A percentile compares a stretch with the other conserved stretches of the same genome.
phyloP scores from a whole-genome alignment of 2,329 filamentous ascomycete genomes.

The Thielaviopsis punctulata region DNA sequence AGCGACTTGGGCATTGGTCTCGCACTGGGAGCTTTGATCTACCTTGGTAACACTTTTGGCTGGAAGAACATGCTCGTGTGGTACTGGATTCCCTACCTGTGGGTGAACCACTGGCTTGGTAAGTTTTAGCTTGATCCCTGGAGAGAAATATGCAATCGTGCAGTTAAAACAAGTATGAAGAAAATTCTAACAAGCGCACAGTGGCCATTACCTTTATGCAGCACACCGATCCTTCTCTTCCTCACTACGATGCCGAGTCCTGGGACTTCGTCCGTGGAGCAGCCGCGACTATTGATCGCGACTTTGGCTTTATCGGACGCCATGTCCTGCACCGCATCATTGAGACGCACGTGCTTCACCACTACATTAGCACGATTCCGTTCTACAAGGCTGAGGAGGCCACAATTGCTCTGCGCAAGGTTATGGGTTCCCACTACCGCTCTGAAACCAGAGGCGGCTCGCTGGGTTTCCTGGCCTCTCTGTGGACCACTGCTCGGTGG shows the following conservation, averaged over 20 bases:
- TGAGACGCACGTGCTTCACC: conserved; percentile 94
- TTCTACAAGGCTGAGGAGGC: conserved; percentile 85
- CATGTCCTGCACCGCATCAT: conserved; percentile 87
- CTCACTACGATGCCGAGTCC: conserved; percentile 70
- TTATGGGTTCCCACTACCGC: conserved; percentile 95
- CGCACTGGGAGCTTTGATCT: conserved; percentile 42
- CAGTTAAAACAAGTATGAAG: no score
- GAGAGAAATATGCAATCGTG: not conserved
- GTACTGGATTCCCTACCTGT: conserved; percentile 90
- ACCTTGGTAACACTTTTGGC: conserved; percentile 61
- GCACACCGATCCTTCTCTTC: conserved; percentile 86
- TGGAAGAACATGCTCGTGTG: conserved; percentile 78
- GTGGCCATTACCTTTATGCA: conserved; percentile 96
- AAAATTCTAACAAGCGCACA: no score
- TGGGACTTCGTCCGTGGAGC: conserved; percentile 93
- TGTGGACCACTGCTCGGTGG: conserved; percentile 67
- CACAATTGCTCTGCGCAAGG: conserved; percentile 76
- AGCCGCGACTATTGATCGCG: conserved; percentile 88
- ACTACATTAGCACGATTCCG: conserved; percentile 90
- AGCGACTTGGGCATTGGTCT: conserved; percentile 69
- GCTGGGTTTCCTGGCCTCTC: conserved; percentile 64
- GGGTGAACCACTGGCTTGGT: conserved; percentile 99
- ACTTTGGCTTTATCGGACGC: conserved; percentile 91
- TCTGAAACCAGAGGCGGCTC: conserved; percentile 60
- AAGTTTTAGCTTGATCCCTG: conserved; percentile 29